These are phyloP conservation scores for Lithohypha guttulata DNA, from an alignment of 2,329 filamentous ascomycete genomes.

Conservation along the genomic window DNA sequence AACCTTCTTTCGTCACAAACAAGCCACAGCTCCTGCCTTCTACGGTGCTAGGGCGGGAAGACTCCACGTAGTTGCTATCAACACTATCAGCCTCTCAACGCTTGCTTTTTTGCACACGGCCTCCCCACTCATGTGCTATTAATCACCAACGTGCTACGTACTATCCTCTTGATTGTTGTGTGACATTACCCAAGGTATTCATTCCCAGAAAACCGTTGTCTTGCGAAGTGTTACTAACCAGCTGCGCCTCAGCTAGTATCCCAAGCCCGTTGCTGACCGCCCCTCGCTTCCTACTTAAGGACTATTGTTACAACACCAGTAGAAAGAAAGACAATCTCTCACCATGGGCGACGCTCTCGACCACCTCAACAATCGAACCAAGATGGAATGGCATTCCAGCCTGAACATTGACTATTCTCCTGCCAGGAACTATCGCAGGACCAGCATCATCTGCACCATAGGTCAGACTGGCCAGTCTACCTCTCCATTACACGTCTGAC, in stretches of 20 bases:
- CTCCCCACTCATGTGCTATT: constrained; percentile 4
- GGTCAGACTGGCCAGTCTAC: constrained; percentile 39
- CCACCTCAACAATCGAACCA: constrained; percentile 69
- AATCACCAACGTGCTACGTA: constrained; percentile 3
- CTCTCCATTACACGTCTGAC: not conserved
- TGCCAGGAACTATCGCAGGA: constrained; percentile 82
- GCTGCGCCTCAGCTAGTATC: not conserved
- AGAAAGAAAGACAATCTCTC: not conserved
- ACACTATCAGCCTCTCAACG: not conserved
- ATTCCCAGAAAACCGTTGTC: too few relatives aligned
- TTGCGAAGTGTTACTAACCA: not conserved
- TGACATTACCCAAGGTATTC: not conserved
- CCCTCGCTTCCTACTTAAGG: not conserved
- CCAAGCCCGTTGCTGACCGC: constrained; percentile 8
- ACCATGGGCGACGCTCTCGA: constrained; percentile 65
- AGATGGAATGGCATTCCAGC: constrained; percentile 59
- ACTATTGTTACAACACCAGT: not conserved
- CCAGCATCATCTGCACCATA: constrained; percentile 98
- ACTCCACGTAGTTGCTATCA: not conserved
- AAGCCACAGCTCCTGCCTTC: not conserved
- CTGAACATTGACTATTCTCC: constrained; percentile 86
- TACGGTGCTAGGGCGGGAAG: not conserved
- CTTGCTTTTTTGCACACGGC: constrained; percentile 1
- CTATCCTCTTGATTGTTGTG: not conserved
- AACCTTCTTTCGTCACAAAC: not conserved